Evolutionary conservation across 345 rosid species (phyloP), one percentile per base, ranked within the genome.

Genomic region (Lumnitzera littorea): DNA sequence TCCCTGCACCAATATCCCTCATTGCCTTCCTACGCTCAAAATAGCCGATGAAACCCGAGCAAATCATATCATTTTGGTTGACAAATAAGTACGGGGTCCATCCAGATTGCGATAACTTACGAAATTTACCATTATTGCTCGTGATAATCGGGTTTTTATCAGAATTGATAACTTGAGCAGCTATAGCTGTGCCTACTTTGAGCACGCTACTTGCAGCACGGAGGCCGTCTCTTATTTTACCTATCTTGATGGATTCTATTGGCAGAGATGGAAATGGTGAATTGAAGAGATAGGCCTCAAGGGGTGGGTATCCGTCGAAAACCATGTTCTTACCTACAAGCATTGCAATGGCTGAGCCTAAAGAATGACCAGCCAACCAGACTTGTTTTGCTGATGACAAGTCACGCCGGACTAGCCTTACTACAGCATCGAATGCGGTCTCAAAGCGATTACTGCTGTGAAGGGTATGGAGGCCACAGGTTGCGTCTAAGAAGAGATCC

Each of bases 311-410:
- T 0, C 80, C 67, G 70, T 84, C 73, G 25, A 1, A 7, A 36
- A 87, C 87, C 72, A 82, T 69, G 36, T 80, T 83, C 76, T 83
- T 90, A 56, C 92, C 90, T 0, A 84, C 81, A 24, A 87, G 80
- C 72, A 87, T 57, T 15, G 84, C 90, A 85, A 85, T 79, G 62
- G 90, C 86, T 55, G 92, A 81, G 56, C 97, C 95, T 12, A 90
- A 81, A 58, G 90, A 90, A 67, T 90, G 95, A 60, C 96, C 96
- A 13, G 90, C 88, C 62, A 90, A 57, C 95, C 95, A 90, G 24
- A 85, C 83, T 51, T 80, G 80, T 0, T 82, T 80, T 54, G 59
- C 69, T n/a, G 88, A 88, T 12, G 72, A 81, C 0, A 78, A 17
- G 64, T 84, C 85, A 54, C 10, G 7, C 43, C 43, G 9, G 43